Evolutionary conservation across 208 protist species (phyloP), one percentile per base, ranked within the genome.

Genomic region (Porcisia deanei): DNA sequence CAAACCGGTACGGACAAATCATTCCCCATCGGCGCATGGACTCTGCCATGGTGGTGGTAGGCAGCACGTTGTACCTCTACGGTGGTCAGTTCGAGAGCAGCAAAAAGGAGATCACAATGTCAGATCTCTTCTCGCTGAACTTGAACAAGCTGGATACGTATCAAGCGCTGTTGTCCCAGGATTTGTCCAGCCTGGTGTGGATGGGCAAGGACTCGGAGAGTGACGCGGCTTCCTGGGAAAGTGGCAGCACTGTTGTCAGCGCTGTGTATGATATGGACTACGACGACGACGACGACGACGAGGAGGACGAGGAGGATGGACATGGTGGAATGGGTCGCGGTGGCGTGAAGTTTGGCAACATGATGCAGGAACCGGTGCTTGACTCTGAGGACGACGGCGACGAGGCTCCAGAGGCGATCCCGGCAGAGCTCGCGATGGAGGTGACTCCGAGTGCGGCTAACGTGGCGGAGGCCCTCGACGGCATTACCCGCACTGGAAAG

Each of bases 71-170:
- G 0, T 98, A 93, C 80, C 67, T 98, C 59, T 98, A 90, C 79
- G 95, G 95, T 37, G 95, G 95, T 37, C 93, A 97, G 81, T 95
- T 95, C 54, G 95, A 98, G 85, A 91, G 82, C 75, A 89, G 88
- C 77, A 83, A 87, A 61, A 91, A 88, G 76, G 93, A 98, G 80
- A 87, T 97, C 55, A 97, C 95, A 2, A 93, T 98, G 85, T 88
- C 85, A 0, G 95, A 98, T 71, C 76, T 98, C 3, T 98, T 93
- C 70, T n/a, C 85, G 10, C 76, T 98, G 2, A 96, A 98, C 73
- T 65, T 98, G 18, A 91, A 93, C 75, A 85, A 75, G 47, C 86
- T 93, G 22, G 93, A 97, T 53, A 92, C 88, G 25, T 98, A 95
- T 75, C 76, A 85, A 64, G 71, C 90, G 54, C 88, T 95, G 1